Evolutionary conservation across 2,329 filamentous ascomycete genomes (phyloP).

Genomic region (Fusarium sublunatum): DNA sequence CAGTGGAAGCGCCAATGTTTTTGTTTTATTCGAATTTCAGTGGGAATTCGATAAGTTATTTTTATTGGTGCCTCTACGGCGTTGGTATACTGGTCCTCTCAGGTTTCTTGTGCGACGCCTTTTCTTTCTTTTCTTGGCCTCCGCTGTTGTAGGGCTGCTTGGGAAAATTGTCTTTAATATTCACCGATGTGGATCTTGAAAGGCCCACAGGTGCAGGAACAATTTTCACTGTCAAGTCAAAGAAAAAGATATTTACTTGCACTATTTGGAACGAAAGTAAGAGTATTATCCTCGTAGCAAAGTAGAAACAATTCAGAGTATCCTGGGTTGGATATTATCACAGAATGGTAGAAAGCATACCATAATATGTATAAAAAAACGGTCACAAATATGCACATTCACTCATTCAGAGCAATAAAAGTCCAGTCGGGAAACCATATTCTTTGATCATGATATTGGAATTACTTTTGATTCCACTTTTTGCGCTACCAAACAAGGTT

Average conservation of each 20-base stretch:
- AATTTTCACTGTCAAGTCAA: background rate
- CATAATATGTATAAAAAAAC: background rate
- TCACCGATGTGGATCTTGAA: background rate
- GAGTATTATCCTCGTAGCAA: background rate
- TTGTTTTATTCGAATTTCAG: too few species aligned
- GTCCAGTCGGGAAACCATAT: constrained; percentile 41
- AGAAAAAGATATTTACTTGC: background rate
- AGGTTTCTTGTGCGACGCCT: too few species aligned
- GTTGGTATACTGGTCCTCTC: too few species aligned
- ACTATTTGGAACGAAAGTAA: background rate
- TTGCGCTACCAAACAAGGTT: constrained; percentile 48
- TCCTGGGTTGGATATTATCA: background rate
- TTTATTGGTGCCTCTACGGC: too few species aligned
- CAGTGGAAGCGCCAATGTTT: too few species aligned
- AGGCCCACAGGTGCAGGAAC: background rate
- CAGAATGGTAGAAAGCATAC: background rate
- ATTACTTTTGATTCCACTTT: constrained; percentile 50
- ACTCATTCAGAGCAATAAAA: constrained; percentile 3
- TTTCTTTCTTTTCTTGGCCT: too few species aligned
- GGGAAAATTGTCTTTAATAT: too few species aligned
- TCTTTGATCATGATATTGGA: constrained; percentile 45
- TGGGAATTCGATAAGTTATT: too few species aligned
- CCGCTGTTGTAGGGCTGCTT: too few species aligned
- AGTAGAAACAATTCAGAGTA: background rate
- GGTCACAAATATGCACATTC: constrained; percentile 1